Conservation (phyloP, 805 yeast species). For the Candida sonorensis region DNA sequence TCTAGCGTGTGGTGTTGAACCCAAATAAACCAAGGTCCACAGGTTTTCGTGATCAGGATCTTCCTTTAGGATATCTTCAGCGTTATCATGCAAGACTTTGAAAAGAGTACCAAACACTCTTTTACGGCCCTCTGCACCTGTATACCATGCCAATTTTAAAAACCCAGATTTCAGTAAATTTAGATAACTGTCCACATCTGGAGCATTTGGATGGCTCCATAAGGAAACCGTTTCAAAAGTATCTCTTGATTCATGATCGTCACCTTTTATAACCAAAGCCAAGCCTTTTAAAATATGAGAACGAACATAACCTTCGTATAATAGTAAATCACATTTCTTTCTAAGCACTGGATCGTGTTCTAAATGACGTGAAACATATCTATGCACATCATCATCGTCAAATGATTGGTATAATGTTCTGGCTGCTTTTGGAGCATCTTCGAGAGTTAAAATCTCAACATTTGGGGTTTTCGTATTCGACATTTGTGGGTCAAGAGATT, state of each 20-base stretch:
- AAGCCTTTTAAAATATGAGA: conserved; percentile 46
- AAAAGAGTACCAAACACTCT: conserved; percentile 45
- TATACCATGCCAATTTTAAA: conserved; percentile 41
- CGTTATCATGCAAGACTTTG: conserved; percentile 43
- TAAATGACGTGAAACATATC: conserved; percentile 26
- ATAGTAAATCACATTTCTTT: conserved; percentile 30
- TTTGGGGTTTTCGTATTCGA: conserved; percentile 6
- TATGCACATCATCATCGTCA: conserved; percentile 29
- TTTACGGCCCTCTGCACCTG: conserved; percentile 40
- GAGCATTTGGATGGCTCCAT: conserved; percentile 43
- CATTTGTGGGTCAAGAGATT: not conserved
- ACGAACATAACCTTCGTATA: conserved; percentile 44
- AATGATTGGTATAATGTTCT: conserved; percentile 28
- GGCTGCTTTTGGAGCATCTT: conserved; percentile 29
- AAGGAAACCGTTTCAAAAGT: conserved; percentile 47
- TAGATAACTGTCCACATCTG: conserved; percentile 38
- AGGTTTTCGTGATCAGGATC: conserved; percentile 28
- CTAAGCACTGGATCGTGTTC: conserved; percentile 26
- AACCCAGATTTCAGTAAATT: conserved; percentile 48
- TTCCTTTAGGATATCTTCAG: conserved; percentile 34
- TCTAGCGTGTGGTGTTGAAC: conserved; percentile 36
- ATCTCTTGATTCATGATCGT: conserved; percentile 22
- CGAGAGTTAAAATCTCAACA: conserved; percentile 23
- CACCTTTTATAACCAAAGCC: conserved; percentile 43
- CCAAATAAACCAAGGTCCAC: conserved; percentile 29